phyloP scores from a whole-genome alignment of 495 filamentous ascomycete species.

The Xylaria intraflava region DNA sequence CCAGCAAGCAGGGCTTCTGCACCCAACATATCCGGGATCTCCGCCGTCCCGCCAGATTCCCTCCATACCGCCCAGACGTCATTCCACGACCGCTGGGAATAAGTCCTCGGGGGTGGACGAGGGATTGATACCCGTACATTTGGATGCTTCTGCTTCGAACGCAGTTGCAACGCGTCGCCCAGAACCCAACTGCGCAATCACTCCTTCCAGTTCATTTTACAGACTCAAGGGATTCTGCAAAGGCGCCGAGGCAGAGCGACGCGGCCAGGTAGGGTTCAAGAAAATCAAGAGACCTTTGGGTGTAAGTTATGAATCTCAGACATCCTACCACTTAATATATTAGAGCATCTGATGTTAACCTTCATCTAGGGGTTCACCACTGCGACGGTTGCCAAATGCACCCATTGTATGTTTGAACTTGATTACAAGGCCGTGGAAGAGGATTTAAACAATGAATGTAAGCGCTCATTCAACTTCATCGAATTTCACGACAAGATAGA shows the following conservation, averaged over 20 bases:
- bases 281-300: conserved; percentile 29
- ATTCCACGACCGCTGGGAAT: conserved; percentile 13
- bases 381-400: conserved; percentile 32
- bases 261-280: conserved; percentile 32
- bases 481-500: neutral
- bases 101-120: conserved; percentile 17
- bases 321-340: neutral
- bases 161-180: conserved; percentile 9
- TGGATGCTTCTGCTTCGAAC: conserved; percentile 14
- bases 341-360: neutral
- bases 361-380: conserved; percentile 22
- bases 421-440: conserved; percentile 31
- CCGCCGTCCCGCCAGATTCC: conserved; percentile 20
- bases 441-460: conserved; percentile 33
- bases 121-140: conserved; percentile 31
- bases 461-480: neutral
- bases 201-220: conserved; percentile 31
- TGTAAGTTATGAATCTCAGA: conserved; percentile 11
- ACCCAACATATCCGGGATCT: conserved; percentile 18
- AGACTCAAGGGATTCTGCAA: conserved; percentile 38
- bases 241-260: conserved; percentile 33
- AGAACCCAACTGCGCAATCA: conserved; percentile 30
- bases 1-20: conserved; percentile 11
- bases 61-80: conserved; percentile 12
- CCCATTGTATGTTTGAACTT: conserved; percentile 34